phyloP scores from a whole-genome alignment of 2,329 filamentous ascomycete species.

The Aureobasidium subglaciale region DNA sequence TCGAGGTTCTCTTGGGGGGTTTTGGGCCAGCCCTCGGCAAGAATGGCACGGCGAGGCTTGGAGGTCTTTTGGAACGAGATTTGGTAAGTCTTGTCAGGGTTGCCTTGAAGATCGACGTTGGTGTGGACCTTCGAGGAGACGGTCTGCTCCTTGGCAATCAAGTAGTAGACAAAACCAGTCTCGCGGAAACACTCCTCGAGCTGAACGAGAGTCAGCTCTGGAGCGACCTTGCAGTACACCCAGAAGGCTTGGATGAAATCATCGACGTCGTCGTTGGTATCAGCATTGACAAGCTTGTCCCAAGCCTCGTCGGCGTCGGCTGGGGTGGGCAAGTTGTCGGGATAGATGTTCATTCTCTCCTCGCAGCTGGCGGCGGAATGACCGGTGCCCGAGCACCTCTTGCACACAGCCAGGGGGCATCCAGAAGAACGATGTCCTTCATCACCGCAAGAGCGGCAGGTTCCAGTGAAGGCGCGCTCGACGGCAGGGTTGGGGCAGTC shows the following conservation, averaged over 20 bases:
- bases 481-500: constrained; percentile 54
- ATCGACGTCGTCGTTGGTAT: constrained; percentile 51
- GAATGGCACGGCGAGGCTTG: constrained; percentile 41
- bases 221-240: constrained; percentile 55
- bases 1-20: constrained; percentile 44
- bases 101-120: constrained; percentile 66
- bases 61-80: constrained; percentile 43
- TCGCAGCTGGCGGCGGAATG: constrained; percentile 52
- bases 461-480: constrained; percentile 46
- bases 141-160: constrained; percentile 55
- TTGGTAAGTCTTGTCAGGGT: constrained; percentile 45
- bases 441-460: constrained; percentile 52
- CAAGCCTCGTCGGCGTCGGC: constrained; percentile 50
- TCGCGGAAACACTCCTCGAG: constrained; percentile 56
- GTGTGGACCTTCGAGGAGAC: constrained; percentile 49
- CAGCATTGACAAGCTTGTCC: constrained; percentile 48
- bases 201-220: constrained; percentile 51
- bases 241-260: constrained; percentile 40
- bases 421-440: constrained; percentile 53
- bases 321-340: constrained; percentile 38
- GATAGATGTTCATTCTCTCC: constrained; percentile 52
- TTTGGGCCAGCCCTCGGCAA: constrained; percentile 43
- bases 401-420: constrained; percentile 59
- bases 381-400: constrained; percentile 52
- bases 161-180: constrained; percentile 48